Base-by-base conservation (phyloP, 78 protist species). In the Pelomyxa schiedti region DNA sequence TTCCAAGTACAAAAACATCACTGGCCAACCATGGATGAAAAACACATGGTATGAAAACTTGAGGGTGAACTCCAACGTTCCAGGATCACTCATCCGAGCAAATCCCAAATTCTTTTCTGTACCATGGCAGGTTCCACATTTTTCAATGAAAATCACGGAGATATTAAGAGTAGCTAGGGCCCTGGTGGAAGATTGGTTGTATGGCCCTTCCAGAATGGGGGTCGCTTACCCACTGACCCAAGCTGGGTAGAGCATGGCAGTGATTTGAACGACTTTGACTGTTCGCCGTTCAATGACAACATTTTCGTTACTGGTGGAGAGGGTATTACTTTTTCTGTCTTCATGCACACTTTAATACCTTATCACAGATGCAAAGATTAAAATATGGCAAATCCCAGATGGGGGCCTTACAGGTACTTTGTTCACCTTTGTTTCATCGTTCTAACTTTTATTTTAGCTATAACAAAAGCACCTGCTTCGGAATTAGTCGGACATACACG, bases 401-500 rank as follows among this genome's bases (percentile, higher is more conserved):
- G 88, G 88, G 71, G 88, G 88, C 26, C 73, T 69, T 43, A 69
- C 38, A n/a, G 69, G 69, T 65, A 38, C 22, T 52, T 24, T 52
- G 22, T 52, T 22, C 22, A 24, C 22, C 24, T 52, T 24, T 52
- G n/a, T n/a, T n/a, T n/a, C n/a, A n/a, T n/a, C n/a, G n/a, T n/a
- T n/a, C n/a, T n/a, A n/a, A n/a, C n/a, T n/a, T n/a, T n/a, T n/a
- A n/a, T n/a, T n/a, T n/a, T n/a, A n/a, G 58, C 58, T 16, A 16
- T 47, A 16, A 16, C 58, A 16, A 47, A 47, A 16, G 16, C 58
- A 16, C 58, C 58, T 16, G 58, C 24, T n/a, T 8, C 4, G 73
- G 41, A 16, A 4, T 4, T 81, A 8, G 1, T 37, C 3, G 95
- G 91, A 4, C 96, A 93, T 85, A 32, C 53, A 39, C 80, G 88